Conservation (phyloP, 2,329 filamentous ascomycete species). For the Neofusicoccum sp. region DNA sequence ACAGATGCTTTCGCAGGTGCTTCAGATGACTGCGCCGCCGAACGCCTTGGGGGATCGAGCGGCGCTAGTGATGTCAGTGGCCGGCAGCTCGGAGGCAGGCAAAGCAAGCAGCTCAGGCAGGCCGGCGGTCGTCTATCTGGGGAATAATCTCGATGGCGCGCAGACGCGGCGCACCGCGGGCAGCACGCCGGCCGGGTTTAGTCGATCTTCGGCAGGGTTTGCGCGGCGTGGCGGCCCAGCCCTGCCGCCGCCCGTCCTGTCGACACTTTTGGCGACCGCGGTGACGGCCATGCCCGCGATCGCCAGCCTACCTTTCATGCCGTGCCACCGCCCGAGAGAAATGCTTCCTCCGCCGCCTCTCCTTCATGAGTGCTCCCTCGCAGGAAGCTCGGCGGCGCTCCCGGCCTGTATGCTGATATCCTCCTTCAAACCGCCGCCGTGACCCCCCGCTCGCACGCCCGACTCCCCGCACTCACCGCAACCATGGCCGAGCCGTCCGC, state of each 20-base stretch:
- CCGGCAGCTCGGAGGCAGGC: no score
- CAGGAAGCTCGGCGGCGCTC: background rate
- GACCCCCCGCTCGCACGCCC: background rate
- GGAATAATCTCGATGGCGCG: background rate
- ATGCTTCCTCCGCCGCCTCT: background rate
- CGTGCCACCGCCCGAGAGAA: conserved; percentile 6
- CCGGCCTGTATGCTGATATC: background rate
- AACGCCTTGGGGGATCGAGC: background rate
- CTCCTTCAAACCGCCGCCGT: background rate
- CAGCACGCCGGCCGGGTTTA: background rate
- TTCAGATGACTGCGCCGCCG: conserved; percentile 13
- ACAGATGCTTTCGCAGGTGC: background rate
- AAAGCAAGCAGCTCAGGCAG: no score
- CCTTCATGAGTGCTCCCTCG: background rate
- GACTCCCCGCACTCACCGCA: background rate
- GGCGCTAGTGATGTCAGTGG: conserved; percentile 5
- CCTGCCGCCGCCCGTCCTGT: background rate
- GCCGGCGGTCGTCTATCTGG: background rate
- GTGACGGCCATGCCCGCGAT: background rate
- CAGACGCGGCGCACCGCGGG: background rate
- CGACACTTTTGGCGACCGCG: background rate
- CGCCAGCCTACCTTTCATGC: background rate
- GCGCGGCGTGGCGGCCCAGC: background rate
- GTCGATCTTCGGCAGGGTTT: background rate
- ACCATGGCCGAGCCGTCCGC: background rate